Percentiles rank a stretch among this genome's conserved stretches.
These are phyloP conservation scores for Hyaloperonospora brassicae DNA, from an alignment of 352 stramenopile species.

Conservation along the genomic window DNA sequence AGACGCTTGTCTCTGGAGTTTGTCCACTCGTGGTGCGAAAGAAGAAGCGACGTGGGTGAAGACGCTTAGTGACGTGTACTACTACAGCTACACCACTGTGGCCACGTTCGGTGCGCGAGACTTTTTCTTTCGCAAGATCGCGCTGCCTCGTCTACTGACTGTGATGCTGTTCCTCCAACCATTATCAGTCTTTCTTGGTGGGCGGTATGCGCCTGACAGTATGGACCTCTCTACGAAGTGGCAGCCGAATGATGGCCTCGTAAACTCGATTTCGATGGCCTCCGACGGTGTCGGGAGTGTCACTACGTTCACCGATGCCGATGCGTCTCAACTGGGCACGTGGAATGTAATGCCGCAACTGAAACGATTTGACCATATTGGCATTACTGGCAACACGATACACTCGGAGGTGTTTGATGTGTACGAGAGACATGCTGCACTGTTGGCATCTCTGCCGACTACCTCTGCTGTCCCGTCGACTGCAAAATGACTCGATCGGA, in stretches of 20 bases:
- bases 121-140: constrained; percentile 31
- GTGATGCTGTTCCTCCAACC: constrained; percentile 38
- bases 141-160: constrained; percentile 37
- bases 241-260: constrained; percentile 40
- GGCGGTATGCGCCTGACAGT: constrained; percentile 27
- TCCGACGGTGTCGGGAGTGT: constrained; percentile 23
- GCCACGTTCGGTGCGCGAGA: constrained; percentile 33
- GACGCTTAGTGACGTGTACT: constrained; percentile 47
- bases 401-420: constrained; percentile 36
- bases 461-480: constrained; percentile 12
- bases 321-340: constrained; percentile 32
- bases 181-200: constrained; percentile 29
- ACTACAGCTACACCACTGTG: constrained; percentile 45
- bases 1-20: constrained; percentile 38
- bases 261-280: constrained; percentile 39
- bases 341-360: constrained; percentile 50
- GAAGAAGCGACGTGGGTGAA: constrained; percentile 47
- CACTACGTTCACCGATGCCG: constrained; percentile 24
- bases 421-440: constrained; percentile 25
- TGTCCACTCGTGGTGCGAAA: constrained; percentile 36
- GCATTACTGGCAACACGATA: constrained; percentile 33
- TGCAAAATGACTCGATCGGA: constrained; percentile 15
- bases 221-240: constrained; percentile 28
- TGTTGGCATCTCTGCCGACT: constrained; percentile 22
- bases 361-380: constrained; percentile 39